Conservation (phyloP, 139 green algal genomes). For the Trebouxia sp. region DNA sequence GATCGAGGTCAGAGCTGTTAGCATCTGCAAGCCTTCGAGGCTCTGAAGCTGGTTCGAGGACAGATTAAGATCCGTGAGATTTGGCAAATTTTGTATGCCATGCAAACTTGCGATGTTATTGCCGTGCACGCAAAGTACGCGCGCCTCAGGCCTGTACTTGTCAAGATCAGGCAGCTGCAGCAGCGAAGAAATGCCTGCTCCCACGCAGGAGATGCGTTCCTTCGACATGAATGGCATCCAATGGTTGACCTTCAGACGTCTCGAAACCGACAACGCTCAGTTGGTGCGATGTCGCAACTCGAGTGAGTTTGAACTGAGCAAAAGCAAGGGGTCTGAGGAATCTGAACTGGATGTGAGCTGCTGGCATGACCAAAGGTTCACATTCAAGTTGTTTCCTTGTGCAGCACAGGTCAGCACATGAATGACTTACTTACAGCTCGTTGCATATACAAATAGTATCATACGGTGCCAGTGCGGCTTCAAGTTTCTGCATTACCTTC, state of each 20-base stretch:
- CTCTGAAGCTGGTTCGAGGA: slow-evolving; percentile 65
- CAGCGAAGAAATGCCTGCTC: not conserved
- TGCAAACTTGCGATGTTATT: slow-evolving; percentile 63
- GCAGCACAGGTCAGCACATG: no score
- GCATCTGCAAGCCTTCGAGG: slow-evolving; percentile 35
- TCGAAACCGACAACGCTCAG: not conserved
- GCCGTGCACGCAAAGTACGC: slow-evolving; percentile 64
- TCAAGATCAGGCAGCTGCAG: slow-evolving; percentile 8
- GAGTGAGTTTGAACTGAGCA: no score
- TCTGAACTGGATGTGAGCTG: no score
- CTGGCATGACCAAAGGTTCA: no score
- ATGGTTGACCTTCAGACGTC: not conserved
- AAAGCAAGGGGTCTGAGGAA: no score
- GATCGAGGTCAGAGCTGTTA: slow-evolving; percentile 58
- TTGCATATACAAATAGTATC: no score
- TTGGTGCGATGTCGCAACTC: no score
- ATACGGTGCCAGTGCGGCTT: no score
- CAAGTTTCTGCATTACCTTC: no score
- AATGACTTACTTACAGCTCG: no score
- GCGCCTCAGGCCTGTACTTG: not conserved
- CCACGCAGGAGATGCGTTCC: not conserved
- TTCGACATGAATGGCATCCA: not conserved
- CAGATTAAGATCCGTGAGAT: slow-evolving; percentile 63
- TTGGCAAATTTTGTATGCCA: slow-evolving; percentile 41
- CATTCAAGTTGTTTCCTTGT: no score